A percentile compares a stretch with the other conserved stretches of the same genome.
phyloP scores from a whole-genome alignment of 2,329 filamentous ascomycete genomes.

The Dichotomopilus funicola region DNA sequence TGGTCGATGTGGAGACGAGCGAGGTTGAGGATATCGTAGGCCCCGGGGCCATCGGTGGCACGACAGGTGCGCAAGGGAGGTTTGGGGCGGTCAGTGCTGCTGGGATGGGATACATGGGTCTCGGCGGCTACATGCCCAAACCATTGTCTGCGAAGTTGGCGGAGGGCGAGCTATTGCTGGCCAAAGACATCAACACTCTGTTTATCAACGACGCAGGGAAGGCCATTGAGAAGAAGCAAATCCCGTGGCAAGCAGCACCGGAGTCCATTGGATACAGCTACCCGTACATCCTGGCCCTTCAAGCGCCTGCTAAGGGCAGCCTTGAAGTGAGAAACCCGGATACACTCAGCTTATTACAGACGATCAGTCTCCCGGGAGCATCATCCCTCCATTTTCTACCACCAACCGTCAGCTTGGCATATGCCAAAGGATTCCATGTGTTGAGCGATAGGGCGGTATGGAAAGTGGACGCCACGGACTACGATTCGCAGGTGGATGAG shows the following conservation, averaged over 20 bases:
- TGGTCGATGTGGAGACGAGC: slow-evolving; percentile 75
- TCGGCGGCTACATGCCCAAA: slow-evolving; percentile 85
- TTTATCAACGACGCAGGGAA: slow-evolving; percentile 84
- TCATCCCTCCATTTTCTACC: slow-evolving; percentile 85
- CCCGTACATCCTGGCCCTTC: slow-evolving; percentile 84
- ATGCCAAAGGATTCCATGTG: slow-evolving; percentile 93
- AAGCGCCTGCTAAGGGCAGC: slow-evolving; percentile 72
- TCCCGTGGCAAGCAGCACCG: slow-evolving; percentile 86
- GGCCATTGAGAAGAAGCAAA: slow-evolving; percentile 72
- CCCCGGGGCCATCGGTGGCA: slow-evolving; percentile 63
- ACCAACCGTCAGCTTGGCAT: slow-evolving; percentile 86
- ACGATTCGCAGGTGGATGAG: slow-evolving; percentile 81
- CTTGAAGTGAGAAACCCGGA: slow-evolving; percentile 90
- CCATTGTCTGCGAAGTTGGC: slow-evolving; percentile 77
- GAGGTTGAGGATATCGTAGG: slow-evolving; percentile 72
- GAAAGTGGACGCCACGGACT: slow-evolving; percentile 91
- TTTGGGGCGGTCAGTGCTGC: slow-evolving; percentile 78
- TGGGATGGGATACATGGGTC: slow-evolving; percentile 94
- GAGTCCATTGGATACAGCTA: slow-evolving; percentile 95
- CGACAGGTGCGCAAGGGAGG: slow-evolving; percentile 55
- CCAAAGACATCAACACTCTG: slow-evolving; percentile 93
- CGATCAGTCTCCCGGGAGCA: slow-evolving; percentile 72
- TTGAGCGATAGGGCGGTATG: slow-evolving; percentile 86
- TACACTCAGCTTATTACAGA: slow-evolving; percentile 83
- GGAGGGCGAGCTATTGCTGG: slow-evolving; percentile 81